These are phyloP conservation scores for Globisporangium nodosum DNA, from an alignment of 352 stramenopile species.

Conservation along the genomic window DNA sequence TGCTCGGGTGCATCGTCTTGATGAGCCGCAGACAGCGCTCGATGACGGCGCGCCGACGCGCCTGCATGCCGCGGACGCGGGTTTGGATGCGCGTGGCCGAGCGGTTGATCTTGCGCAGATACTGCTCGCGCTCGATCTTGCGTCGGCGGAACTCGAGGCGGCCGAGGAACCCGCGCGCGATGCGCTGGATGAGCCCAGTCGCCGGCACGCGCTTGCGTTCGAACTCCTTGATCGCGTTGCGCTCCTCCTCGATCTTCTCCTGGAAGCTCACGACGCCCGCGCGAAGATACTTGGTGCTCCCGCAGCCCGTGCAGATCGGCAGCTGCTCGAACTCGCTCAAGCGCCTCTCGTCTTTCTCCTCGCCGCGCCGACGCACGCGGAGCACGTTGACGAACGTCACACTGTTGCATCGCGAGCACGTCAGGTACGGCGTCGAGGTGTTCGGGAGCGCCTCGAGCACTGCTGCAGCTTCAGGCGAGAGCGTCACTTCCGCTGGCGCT, in stretches of 20 bases:
- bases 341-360: conserved; percentile 8
- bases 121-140: conserved; percentile 37
- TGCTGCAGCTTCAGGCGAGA: conserved; percentile 4
- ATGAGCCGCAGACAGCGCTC: conserved; percentile 67
- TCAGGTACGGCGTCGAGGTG: conserved; percentile 67
- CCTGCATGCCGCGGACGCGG: conserved; percentile 55
- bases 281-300: conserved; percentile 61
- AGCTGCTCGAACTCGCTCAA: conserved; percentile 51
- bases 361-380: conserved; percentile 23
- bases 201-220: conserved; percentile 46
- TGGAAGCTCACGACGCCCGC: conserved; percentile 72
- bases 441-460: conserved; percentile 15
- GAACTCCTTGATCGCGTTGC: conserved; percentile 56
- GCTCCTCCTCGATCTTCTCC: conserved; percentile 65
- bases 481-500: not conserved
- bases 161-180: conserved; percentile 57
- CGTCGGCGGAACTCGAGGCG: conserved; percentile 44
- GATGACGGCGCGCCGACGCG: conserved; percentile 41
- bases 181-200: conserved; percentile 48
- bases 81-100: conserved; percentile 55
- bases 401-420: conserved; percentile 72
- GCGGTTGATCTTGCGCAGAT: conserved; percentile 45
- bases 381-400: conserved; percentile 69
- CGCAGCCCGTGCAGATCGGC: conserved; percentile 52
- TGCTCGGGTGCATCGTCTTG: conserved; percentile 40